Percentiles rank a stretch among this genome's conserved stretches.
Conservation (phyloP, 208 protist species). For the Trichomonas tenax region DNA sequence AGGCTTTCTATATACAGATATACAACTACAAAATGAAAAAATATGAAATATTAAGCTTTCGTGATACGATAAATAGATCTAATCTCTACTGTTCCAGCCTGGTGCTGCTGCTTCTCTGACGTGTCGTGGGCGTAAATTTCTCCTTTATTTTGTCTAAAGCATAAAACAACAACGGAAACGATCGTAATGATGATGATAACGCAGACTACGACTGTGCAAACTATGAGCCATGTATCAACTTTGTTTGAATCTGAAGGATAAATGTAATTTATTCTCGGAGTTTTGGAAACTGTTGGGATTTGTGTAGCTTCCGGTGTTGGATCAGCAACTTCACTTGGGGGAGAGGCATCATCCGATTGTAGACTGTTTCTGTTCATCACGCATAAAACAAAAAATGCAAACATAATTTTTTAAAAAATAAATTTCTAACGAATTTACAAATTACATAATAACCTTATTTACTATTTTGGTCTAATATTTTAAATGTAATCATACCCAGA, state of each 20-base stretch:
- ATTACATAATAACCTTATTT: neutral
- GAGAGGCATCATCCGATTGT: no score
- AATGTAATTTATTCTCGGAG: neutral
- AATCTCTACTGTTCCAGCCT: neutral
- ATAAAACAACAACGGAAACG: neutral
- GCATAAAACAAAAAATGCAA: neutral
- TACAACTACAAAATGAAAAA: no score
- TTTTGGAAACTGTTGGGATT: neutral
- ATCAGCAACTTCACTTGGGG: no score
- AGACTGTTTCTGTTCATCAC: neutral
- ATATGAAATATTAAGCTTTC: no score
- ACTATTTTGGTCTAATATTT: no score
- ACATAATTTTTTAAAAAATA: neutral
- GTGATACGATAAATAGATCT: neutral
- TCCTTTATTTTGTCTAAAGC: neutral
- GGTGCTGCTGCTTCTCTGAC: neutral
- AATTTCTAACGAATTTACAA: neutral
- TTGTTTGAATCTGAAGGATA: neutral
- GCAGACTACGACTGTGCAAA: neutral
- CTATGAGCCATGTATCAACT: neutral
- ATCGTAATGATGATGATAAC: neutral
- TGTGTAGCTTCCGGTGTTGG: no score
- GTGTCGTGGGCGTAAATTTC: neutral
- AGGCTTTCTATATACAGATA: no score
- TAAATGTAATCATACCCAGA: no score